Conservation (phyloP, 2,329 filamentous ascomycete genomes). For the Sporothrix curviconia region DNA sequence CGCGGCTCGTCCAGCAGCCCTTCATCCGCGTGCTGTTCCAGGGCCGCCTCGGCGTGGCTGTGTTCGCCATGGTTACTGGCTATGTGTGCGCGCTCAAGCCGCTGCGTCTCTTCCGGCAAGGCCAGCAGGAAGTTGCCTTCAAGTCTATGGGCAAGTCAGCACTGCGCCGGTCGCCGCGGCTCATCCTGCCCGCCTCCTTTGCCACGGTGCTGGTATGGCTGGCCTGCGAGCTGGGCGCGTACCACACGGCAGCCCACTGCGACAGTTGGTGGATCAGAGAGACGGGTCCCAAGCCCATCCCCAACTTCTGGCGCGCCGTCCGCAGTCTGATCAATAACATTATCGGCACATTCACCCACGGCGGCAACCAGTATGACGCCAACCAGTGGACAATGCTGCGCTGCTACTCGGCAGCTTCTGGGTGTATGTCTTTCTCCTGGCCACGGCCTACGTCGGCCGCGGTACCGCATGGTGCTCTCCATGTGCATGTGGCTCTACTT, state of each 20-base stretch:
- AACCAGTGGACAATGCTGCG: slow-evolving; percentile 54
- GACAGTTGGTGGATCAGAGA: slow-evolving; percentile 54
- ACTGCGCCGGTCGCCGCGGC: slow-evolving; percentile 50
- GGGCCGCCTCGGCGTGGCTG: slow-evolving; percentile 58
- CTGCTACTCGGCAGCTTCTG: slow-evolving; percentile 48
- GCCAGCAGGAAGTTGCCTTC: slow-evolving; percentile 47
- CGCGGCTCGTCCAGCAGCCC: slow-evolving; percentile 50
- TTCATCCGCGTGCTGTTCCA: slow-evolving; percentile 53
- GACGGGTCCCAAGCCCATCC: slow-evolving; percentile 38
- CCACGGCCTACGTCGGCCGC: slow-evolving; percentile 43
- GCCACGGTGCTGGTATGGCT: slow-evolving; percentile 50
- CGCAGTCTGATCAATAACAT: slow-evolving; percentile 39
- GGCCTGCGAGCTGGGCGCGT: slow-evolving; percentile 48
- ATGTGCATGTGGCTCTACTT: slow-evolving; percentile 44
- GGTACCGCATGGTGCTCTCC: slow-evolving; percentile 42
- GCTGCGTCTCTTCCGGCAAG: slow-evolving; percentile 47
- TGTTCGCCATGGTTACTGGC: slow-evolving; percentile 59
- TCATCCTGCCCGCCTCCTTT: slow-evolving; percentile 51
- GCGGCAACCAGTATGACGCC: slow-evolving; percentile 47
- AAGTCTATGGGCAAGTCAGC: slow-evolving; percentile 49
- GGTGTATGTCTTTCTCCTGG: slow-evolving; percentile 47
- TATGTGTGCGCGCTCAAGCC: slow-evolving; percentile 59
- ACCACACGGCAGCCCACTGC: slow-evolving; percentile 47
- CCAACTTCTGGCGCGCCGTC: slow-evolving; percentile 35
- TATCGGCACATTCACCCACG: slow-evolving; percentile 45